Conservation (phyloP, 306 rosid species). For the Styphnolobium japonicum region DNA sequence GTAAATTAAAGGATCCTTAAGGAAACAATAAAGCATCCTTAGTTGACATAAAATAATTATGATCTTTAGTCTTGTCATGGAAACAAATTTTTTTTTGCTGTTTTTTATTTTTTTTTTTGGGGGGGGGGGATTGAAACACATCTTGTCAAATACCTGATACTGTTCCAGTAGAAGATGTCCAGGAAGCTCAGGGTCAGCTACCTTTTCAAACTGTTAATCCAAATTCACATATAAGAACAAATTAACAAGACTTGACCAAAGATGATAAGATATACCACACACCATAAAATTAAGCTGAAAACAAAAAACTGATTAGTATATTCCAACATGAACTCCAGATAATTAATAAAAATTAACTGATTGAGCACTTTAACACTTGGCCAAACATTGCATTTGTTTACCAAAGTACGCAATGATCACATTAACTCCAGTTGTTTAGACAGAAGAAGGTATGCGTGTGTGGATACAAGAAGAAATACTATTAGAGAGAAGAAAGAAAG, state of each 20-base stretch:
- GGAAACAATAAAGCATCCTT: background rate
- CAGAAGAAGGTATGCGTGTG: background rate
- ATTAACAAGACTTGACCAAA: constrained; percentile 23
- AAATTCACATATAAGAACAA: constrained; percentile 33
- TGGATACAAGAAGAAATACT: background rate
- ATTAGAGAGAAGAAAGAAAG: constrained; percentile 1
- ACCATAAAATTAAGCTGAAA: constrained; percentile 4
- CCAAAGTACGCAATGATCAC: background rate
- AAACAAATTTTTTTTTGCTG: too few relatives aligned
- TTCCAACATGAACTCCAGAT: background rate
- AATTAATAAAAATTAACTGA: background rate
- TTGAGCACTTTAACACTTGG: background rate
- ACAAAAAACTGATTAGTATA: background rate
- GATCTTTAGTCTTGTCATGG: background rate
- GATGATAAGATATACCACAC: background rate
- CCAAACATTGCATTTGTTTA: background rate
- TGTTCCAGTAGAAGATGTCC: constrained; percentile 94
- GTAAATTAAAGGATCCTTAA: constrained; percentile 12
- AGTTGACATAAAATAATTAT: background rate
- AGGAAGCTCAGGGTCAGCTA: constrained; percentile 91
- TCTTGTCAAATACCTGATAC: constrained; percentile 66
- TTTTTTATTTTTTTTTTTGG: too few relatives aligned
- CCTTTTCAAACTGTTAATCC: constrained; percentile 67
- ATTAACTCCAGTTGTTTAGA: background rate
- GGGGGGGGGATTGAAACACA: background rate